Percentiles rank a stretch among this genome's conserved stretches.
Conservation (phyloP, 176 grass and related monocot genomes). For the Bromus sterilis region DNA sequence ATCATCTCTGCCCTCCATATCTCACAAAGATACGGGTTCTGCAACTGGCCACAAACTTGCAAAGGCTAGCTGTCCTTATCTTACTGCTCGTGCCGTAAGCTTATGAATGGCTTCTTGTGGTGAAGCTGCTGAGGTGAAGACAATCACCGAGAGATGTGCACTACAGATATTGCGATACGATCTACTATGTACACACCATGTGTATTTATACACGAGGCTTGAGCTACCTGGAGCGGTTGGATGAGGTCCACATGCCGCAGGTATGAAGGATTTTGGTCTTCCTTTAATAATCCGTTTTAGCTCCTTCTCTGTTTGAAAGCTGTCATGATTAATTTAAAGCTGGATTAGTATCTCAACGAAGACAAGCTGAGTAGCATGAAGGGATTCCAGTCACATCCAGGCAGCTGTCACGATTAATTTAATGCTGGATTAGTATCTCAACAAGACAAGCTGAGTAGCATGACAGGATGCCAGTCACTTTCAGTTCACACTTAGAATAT, state of each 20-base stretch:
- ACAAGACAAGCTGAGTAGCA: slow-evolving; percentile 12
- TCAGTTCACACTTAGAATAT: slow-evolving; percentile 38
- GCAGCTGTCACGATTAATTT: slow-evolving; percentile 19
- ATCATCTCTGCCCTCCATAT: slow-evolving; percentile 44
- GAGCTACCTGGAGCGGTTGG: background rate
- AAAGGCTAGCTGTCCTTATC: background rate
- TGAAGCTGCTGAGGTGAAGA: slow-evolving; percentile 28
- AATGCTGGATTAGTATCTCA: slow-evolving; percentile 23
- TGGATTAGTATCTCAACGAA: slow-evolving; percentile 18
- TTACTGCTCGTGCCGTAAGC: background rate
- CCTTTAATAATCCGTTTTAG: slow-evolving; percentile 14
- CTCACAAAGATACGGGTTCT: slow-evolving; percentile 1
- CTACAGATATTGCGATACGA: background rate
- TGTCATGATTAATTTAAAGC: slow-evolving; percentile 29
- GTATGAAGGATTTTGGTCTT: background rate
- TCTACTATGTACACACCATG: slow-evolving; percentile 6
- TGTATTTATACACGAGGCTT: slow-evolving; percentile 21
- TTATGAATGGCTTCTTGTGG: slow-evolving; percentile 12
- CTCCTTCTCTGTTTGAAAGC: slow-evolving; percentile 34
- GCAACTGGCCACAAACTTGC: slow-evolving; percentile 2
- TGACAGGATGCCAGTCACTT: slow-evolving; percentile 9
- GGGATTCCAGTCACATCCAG: slow-evolving; percentile 11
- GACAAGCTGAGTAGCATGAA: slow-evolving; percentile 16
- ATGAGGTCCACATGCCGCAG: background rate
- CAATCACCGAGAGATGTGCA: slow-evolving; percentile 1